Base-by-base conservation (phyloP, 2,329 filamentous ascomycete genomes). In the Zasmidium citrigriseum region DNA sequence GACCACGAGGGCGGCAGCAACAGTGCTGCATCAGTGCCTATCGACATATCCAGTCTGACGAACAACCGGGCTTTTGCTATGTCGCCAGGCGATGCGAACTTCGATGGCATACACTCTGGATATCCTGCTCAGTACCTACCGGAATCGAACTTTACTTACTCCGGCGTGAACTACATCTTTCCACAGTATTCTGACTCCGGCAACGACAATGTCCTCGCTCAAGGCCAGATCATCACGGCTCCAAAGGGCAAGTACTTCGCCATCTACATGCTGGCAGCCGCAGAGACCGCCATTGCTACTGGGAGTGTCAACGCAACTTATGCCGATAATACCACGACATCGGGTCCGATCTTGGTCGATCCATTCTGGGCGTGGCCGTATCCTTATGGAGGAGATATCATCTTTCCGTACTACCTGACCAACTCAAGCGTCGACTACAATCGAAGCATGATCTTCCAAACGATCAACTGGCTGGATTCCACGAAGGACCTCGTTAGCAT, bases 291-390 rank as follows among this genome's bases (percentile, higher is more conserved):
- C 4, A 72, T 76, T 54, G 74, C 73, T 5, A 72, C 72, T 20
- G 74, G 71, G 3, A 70, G 65, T 9, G 61, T 78, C n/a, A 76
- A 71, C 38, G 71, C 70, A 7, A 73, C 69, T 1, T 78, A 77
- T 55, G 64, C 68, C 0, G 76, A 78, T 63, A 70, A 71, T 21
- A 71, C 64, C n/a, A 73, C 69, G 1, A 65, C 67, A 5, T 70
- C 69, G n/a, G 66, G 64, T 16, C 64, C 72, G 1, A 56, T 76
- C 14, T 65, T 75, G 1, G 70, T 76, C 2, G 72, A 74, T 25
- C 73, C 74, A 5, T 77, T 71, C 68, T 76, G 70, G 69, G 70
- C 64, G 11, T 77, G 74, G 74, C 74, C 75, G 2, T 76, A 77
- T 63, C 75, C 75, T 1, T 72, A 74, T 51, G 75, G 74, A 2